Percentiles rank a stretch among this genome's conserved stretches.
These are phyloP conservation scores for Planoprotostelium fungivorum DNA, from an alignment of 78 protist species.

Conservation along the genomic window DNA sequence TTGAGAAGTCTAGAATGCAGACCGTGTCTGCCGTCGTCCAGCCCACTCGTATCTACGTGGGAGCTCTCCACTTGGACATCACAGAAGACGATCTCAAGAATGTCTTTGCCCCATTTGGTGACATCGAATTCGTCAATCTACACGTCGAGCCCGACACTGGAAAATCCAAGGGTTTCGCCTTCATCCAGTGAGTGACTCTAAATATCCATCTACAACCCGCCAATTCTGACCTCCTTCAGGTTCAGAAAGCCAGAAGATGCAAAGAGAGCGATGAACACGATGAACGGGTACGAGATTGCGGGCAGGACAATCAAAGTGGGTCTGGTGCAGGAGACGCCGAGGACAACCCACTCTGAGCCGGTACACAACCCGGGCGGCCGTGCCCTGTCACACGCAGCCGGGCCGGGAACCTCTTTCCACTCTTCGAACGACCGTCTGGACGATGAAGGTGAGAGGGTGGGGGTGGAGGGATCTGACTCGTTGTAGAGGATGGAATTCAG, in stretches of 20 bases:
- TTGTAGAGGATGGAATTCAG: neutral
- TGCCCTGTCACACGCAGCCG: neutral
- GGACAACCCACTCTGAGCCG: neutral
- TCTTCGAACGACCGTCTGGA: neutral
- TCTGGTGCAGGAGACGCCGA: slow-evolving; percentile 17
- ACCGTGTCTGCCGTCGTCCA: slow-evolving; percentile 2
- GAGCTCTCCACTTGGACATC: slow-evolving; percentile 14
- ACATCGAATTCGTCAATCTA: slow-evolving; percentile 13
- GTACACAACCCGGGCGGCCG: too few species aligned
- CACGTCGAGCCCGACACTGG: slow-evolving; percentile 2
- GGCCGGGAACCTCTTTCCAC: neutral
- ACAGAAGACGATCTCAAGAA: slow-evolving; percentile 40
- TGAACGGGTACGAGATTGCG: slow-evolving; percentile 15
- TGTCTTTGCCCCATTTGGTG: slow-evolving; percentile 30
- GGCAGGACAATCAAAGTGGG: slow-evolving; percentile 17
- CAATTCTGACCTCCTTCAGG: neutral
- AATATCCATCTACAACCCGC: neutral
- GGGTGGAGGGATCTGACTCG: neutral
- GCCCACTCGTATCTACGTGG: slow-evolving; percentile 19
- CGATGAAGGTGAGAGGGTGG: slow-evolving; percentile 1
- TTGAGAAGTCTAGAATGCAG: slow-evolving; percentile 14
- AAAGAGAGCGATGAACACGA: slow-evolving; percentile 36
- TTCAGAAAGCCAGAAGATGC: slow-evolving; percentile 48
- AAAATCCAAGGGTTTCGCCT: slow-evolving; percentile 4
- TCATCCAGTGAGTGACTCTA: slow-evolving; percentile 4